Evolutionary conservation across 495 filamentous ascomycete genomes (phyloP).

Genomic region (Aspergillus hancockii): DNA sequence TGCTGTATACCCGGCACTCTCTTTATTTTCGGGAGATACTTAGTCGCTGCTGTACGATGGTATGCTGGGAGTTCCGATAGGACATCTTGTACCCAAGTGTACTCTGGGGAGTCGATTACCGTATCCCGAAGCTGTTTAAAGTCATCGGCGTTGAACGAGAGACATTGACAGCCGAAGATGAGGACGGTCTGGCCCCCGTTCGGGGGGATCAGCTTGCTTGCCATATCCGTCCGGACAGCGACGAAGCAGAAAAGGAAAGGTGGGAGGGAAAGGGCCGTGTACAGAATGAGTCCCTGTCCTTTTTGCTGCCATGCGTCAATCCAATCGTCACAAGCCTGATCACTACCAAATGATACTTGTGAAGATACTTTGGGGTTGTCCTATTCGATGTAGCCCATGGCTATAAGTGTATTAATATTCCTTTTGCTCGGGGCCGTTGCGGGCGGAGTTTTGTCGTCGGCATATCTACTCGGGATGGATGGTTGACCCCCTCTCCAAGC

Average conservation of each 20-base stretch:
- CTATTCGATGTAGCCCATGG: neutral
- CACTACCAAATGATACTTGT: neutral
- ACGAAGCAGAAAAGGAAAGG: neutral
- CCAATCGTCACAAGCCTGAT: neutral
- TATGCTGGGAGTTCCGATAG: conserved; percentile 27
- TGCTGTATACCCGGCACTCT: conserved; percentile 21
- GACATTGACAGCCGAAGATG: conserved; percentile 34
- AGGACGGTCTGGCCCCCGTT: conserved; percentile 17
- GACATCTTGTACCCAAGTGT: conserved; percentile 34
- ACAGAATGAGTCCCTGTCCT: neutral
- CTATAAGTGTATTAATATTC: conserved; percentile 4
- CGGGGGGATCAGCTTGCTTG: conserved; percentile 5
- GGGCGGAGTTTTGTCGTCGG: conserved; percentile 16
- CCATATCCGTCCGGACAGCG: neutral
- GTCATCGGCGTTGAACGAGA: conserved; percentile 32
- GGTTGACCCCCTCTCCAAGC: neutral
- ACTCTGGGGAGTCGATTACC: conserved; percentile 27
- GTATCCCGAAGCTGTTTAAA: conserved; percentile 28
- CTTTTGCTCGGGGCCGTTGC: conserved; percentile 2
- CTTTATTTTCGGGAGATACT: conserved; percentile 28
- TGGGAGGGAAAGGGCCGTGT: neutral
- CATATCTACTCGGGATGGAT: conserved; percentile 12
- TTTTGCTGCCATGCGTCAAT: neutral
- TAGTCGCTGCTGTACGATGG: conserved; percentile 27
- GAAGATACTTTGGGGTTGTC: neutral